Evolutionary conservation across 306 rosid genomes (phyloP).

Genomic region (Rosa persica): DNA sequence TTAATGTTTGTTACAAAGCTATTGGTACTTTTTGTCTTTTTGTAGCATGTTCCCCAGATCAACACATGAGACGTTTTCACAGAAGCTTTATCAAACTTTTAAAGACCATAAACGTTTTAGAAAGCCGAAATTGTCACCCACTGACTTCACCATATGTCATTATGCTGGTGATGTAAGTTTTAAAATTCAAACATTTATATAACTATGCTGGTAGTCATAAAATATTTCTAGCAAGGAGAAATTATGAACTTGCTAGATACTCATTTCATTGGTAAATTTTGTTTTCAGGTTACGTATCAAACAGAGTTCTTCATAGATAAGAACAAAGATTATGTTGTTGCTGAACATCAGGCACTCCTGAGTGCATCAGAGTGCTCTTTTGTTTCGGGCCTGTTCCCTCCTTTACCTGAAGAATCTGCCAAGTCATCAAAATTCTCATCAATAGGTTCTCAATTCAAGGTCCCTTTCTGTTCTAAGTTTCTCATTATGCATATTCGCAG

Average conservation of each 20-base stretch:
- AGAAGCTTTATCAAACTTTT: slow-evolving; percentile 89
- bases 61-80: slow-evolving; percentile 83
- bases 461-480: slow-evolving; percentile 29
- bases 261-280: slow-evolving; percentile 5
- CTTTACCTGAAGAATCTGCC: slow-evolving; percentile 75
- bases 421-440: slow-evolving; percentile 95
- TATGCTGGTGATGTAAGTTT: slow-evolving; percentile 95
- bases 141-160: slow-evolving; percentile 77
- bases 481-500: slow-evolving; percentile 7
- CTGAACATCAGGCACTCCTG: slow-evolving; percentile 87
- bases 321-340: slow-evolving; percentile 94
- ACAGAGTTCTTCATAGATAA: slow-evolving; percentile 90
- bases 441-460: slow-evolving; percentile 88
- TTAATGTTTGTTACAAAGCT: slow-evolving; percentile 37
- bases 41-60: slow-evolving; percentile 99
- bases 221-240: neutral
- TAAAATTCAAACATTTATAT: slow-evolving; percentile 2
- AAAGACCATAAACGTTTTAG: slow-evolving; percentile 86
- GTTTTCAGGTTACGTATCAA: slow-evolving; percentile 87
- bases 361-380: slow-evolving; percentile 77
- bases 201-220: neutral
- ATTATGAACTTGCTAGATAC: neutral
- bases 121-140: slow-evolving; percentile 92
- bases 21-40: slow-evolving; percentile 45
- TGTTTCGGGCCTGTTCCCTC: slow-evolving; percentile 85